A percentile compares a stretch with the other conserved stretches of the same genome.
Conservation (phyloP, 805 yeast genomes). For the Candida rishiriensis region DNA sequence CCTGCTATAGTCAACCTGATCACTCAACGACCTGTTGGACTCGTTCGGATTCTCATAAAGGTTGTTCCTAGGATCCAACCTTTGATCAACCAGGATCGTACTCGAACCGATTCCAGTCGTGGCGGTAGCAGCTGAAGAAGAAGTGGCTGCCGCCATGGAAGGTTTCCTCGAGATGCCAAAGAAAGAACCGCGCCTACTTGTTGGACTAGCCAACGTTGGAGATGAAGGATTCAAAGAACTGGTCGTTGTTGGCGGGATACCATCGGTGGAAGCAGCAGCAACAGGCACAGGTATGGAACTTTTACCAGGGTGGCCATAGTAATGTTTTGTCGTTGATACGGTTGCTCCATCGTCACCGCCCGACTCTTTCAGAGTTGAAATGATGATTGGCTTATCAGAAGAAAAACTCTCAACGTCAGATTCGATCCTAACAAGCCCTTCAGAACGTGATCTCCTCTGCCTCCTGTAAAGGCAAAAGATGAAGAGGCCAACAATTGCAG, state of each 20-base stretch:
- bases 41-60: conserved; percentile 43
- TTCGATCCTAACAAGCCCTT: conserved; percentile 8
- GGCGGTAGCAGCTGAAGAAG: too few relatives aligned
- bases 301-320: too few relatives aligned
- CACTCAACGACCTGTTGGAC: conserved; percentile 45
- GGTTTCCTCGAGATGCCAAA: background rate
- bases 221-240: too few relatives aligned
- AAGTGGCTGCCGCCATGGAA: too few relatives aligned
- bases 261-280: too few relatives aligned
- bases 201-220: background rate
- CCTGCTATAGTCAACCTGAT: conserved; percentile 54
- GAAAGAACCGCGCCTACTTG: conserved; percentile 2
- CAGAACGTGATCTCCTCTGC: conserved; percentile 1
- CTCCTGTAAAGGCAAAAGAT: conserved; percentile 32
- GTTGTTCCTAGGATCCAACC: conserved; percentile 55
- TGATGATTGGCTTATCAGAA: conserved; percentile 16
- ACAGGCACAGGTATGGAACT: too few relatives aligned
- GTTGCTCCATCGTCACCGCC: too few relatives aligned
- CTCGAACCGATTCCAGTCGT: conserved; percentile 6
- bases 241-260: too few relatives aligned
- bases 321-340: too few relatives aligned
- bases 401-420: conserved; percentile 19
- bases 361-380: conserved; percentile 1
- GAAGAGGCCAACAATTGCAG: conserved; percentile 40
- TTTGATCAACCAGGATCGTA: conserved; percentile 45